phyloP scores from a whole-genome alignment of 352 stramenopile species.

The Globisporangium barbulae region DNA sequence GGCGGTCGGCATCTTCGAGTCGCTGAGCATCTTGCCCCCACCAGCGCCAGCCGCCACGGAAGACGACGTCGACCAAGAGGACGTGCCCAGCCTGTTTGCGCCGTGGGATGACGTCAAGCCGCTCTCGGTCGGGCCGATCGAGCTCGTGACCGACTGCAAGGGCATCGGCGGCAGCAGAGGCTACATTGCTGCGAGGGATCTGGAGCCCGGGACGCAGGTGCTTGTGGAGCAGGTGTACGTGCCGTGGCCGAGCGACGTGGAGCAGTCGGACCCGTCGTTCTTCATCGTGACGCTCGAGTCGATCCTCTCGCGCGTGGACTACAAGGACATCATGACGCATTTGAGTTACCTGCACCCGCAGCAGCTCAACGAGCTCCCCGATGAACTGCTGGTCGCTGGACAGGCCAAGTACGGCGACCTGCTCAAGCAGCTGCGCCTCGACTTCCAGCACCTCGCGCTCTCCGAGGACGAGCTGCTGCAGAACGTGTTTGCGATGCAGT shows the following conservation, averaged over 20 bases:
- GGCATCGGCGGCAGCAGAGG: constrained; percentile 80
- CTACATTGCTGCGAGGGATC: constrained; percentile 77
- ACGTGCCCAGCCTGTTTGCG: constrained; percentile 41
- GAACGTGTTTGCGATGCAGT: constrained; percentile 89
- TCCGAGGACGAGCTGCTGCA: constrained; percentile 78
- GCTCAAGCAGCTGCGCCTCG: constrained; percentile 46
- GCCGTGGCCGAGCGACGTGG: constrained; percentile 86
- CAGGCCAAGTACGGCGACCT: constrained; percentile 54
- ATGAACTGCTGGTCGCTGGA: constrained; percentile 46
- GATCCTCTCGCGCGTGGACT: constrained; percentile 73
- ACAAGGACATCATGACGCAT: constrained; percentile 64
- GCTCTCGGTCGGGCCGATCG: constrained; percentile 78
- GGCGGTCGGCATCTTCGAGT: constrained; percentile 8
- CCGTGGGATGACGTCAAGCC: constrained; percentile 80
- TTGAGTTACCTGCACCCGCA: constrained; percentile 86
- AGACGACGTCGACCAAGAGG: constrained; percentile 9
- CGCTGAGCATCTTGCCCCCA: constrained; percentile 21
- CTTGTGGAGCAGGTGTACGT: constrained; percentile 89
- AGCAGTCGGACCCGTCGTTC: constrained; percentile 72
- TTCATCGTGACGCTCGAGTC: constrained; percentile 88
- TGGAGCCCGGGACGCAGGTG: constrained; percentile 87
- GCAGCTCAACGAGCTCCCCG: constrained; percentile 66
- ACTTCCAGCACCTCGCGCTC: constrained; percentile 47
- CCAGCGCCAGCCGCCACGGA: constrained; percentile 2
- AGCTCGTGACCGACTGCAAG: constrained; percentile 50